A percentile compares a stretch with the other conserved stretches of the same genome.
These are phyloP conservation scores for Trichoderma reesei DNA, from an alignment of 495 filamentous ascomycete species.

Conservation along the genomic window DNA sequence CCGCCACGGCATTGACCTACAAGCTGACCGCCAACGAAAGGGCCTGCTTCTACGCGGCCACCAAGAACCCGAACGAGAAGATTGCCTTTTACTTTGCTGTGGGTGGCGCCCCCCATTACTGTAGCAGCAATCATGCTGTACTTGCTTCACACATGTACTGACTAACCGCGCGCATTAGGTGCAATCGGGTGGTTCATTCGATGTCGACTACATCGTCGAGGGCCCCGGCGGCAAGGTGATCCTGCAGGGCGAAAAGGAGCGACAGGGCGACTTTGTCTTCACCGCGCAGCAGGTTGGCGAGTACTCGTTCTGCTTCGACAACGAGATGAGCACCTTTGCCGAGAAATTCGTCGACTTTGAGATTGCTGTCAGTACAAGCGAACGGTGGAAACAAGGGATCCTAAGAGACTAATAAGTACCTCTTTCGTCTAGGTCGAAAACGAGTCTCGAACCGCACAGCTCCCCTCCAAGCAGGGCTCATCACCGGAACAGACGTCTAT, in stretches of 20 bases:
- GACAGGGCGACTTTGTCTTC: constrained; percentile 97
- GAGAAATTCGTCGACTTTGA: constrained; percentile 99
- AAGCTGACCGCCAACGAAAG: constrained; percentile 83
- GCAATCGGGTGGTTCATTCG: constrained; percentile 92
- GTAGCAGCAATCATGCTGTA: not conserved
- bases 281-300: constrained; percentile 89
- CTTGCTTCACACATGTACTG: constrained; percentile 9
- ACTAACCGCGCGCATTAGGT: constrained; percentile 46
- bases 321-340: constrained; percentile 93
- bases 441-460: constrained; percentile 63
- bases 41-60: constrained; percentile 84
- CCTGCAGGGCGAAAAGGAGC: constrained; percentile 80
- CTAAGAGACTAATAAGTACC: constrained; percentile 12
- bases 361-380: constrained; percentile 62
- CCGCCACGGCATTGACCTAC: constrained; percentile 90
- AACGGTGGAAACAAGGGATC: not conserved
- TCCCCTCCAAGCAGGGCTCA: constrained; percentile 86
- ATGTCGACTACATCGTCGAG: constrained; percentile 83
- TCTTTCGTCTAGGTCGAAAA: constrained; percentile 68
- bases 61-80: constrained; percentile 69
- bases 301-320: constrained; percentile 97
- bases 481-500: constrained; percentile 83
- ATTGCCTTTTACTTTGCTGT: constrained; percentile 99
- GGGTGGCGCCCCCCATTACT: constrained; percentile 23
- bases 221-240: constrained; percentile 78